Base-by-base conservation (phyloP, 2,329 filamentous ascomycete species). In the Curvularia lunata region DNA sequence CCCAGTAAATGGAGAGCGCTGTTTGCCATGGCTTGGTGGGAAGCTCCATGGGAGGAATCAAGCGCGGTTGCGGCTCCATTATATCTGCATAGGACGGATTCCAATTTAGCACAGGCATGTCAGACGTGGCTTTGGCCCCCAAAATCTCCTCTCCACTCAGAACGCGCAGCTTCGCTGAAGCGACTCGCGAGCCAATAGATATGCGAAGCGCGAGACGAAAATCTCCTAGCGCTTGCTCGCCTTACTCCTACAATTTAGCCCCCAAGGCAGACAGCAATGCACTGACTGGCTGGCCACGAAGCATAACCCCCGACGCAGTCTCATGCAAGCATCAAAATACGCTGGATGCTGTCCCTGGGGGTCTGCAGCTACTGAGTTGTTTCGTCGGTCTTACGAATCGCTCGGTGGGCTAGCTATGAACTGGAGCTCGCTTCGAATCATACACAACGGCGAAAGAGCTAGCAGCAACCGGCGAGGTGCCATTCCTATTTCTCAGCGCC, bases 121-220 rank as follows among this genome's bases (percentile, higher is more conserved):
- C 21, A 43, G 21, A 43, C 41, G 41, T 43, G 41, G 21, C 21
- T 43, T 43, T 27, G 41, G 41, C 41, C 41, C 41, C 41, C 41
- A 43, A 43, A 43, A 16, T 43, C 3, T n/a, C n/a, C 2, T 16
- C 12, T 27, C 41, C 21, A 43, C 9, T 42, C 5, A 42, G 12
- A 42, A 42, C 16, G 40, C 40, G 12, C 4, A 42, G 34, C 16
- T 7, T 16, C 18, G 3, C 13, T n/a, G 4, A 25, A n/a, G 41
- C 41, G 21, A 7, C 16, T 43, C n/a, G 3, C 27, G 41, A 43
- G 21, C 41, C 41, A 43, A 43, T 43, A 43, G 21, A 27, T 12
- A n/a, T 27, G 6, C 21, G 21, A 43, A 27, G 23, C 19, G 21
- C 13, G 12, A 5, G n/a, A n/a, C 12, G 21, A 21, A 43, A 16